These are phyloP conservation scores for Psilocybe mexicana DNA, from an alignment of 1,284 basidiomycete species.

Conservation along the genomic window DNA sequence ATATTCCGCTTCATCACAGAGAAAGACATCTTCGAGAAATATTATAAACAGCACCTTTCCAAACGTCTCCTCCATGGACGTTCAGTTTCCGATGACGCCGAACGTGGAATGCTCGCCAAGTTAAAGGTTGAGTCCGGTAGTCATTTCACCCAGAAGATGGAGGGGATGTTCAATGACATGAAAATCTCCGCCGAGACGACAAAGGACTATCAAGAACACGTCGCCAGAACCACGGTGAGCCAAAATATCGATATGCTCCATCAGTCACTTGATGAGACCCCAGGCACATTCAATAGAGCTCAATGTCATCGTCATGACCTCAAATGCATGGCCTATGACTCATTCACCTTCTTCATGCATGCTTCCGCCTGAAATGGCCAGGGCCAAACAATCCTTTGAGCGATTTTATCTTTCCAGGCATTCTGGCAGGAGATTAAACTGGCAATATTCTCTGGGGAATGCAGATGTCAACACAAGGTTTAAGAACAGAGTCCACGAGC, in stretches of 20 bases:
- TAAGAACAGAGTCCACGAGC: constrained; percentile 80
- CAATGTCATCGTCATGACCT: constrained; percentile 87
- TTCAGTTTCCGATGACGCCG: constrained; percentile 95
- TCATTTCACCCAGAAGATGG: constrained; percentile 97
- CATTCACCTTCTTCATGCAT: constrained; percentile 63
- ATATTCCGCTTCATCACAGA: constrained; percentile 94
- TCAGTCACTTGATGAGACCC: not conserved
- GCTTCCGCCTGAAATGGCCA: constrained; percentile 66
- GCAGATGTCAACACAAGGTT: constrained; percentile 89
- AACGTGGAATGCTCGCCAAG: constrained; percentile 97
- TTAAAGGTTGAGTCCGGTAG: constrained; percentile 97
- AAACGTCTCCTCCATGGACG: constrained; percentile 87
- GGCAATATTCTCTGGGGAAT: constrained; percentile 92
- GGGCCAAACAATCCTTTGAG: constrained; percentile 79
- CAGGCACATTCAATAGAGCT: constrained; percentile 78
- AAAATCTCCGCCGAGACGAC: constrained; percentile 86
- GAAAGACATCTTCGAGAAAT: constrained; percentile 97
- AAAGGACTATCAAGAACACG: constrained; percentile 67
- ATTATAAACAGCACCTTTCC: constrained; percentile 96
- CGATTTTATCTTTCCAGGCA: constrained; percentile 90
- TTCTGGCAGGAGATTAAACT: constrained; percentile 87
- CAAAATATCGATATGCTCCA: not conserved
- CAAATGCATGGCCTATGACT: constrained; percentile 90
- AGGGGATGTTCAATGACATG: constrained; percentile 99
- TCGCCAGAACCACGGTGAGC: constrained; percentile 56